phyloP scores from a whole-genome alignment of 1,284 basidiomycete genomes.

The Acaromyces ingoldii region DNA sequence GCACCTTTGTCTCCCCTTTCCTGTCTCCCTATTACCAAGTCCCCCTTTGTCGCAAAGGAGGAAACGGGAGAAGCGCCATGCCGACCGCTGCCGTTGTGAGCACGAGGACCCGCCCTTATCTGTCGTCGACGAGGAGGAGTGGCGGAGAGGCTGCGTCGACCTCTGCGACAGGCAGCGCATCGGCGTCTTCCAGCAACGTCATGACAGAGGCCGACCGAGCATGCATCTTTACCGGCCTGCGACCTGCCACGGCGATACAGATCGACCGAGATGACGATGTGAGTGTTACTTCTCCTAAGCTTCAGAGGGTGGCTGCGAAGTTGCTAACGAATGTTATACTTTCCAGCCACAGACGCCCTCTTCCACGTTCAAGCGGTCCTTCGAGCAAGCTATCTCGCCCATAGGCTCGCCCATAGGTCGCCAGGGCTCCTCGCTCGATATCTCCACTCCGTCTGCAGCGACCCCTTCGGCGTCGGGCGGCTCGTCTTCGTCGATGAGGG shows the following conservation, averaged over 20 bases:
- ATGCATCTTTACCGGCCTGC: neutral
- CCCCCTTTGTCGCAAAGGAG: too few species aligned
- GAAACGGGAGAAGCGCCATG: too few species aligned
- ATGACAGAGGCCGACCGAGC: neutral
- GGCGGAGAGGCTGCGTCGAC: neutral
- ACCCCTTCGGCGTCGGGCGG: neutral
- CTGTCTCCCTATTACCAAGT: too few species aligned
- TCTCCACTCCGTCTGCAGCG: neutral
- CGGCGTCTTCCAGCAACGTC: neutral
- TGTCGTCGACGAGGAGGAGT: neutral
- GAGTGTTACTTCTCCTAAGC: neutral
- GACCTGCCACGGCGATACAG: neutral
- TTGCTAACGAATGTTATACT: neutral
- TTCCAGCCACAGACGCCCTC: too few species aligned
- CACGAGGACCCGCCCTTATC: neutral
- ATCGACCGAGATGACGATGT: neutral
- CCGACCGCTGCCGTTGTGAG: too few species aligned
- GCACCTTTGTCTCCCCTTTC: too few species aligned
- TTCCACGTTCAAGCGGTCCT: neutral
- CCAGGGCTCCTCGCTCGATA: neutral
- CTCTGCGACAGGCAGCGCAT: neutral
- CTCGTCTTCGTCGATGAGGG: too few species aligned
- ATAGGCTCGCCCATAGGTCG: neutral
- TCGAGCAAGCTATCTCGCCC: neutral
- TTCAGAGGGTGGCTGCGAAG: neutral